Evolutionary conservation across 164 flowering plant species (phyloP).

Genomic region (Sextonia rubra): DNA sequence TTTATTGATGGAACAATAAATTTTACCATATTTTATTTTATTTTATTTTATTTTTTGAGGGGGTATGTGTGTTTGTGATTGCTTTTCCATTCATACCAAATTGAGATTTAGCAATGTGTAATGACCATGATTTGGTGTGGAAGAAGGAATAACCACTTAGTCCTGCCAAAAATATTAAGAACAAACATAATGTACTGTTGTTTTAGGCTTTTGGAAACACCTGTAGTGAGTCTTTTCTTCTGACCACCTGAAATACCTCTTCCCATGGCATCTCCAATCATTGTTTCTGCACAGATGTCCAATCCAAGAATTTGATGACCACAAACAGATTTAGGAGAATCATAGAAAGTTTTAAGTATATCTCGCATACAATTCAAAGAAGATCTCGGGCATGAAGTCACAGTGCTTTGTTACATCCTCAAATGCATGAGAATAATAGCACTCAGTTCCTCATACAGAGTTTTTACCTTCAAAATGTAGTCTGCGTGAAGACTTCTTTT

Average conservation of each 20-base stretch:
- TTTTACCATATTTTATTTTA: too few relatives aligned
- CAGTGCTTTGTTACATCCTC: background rate
- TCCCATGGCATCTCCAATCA: conserved; percentile 67
- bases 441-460: conserved; percentile 1
- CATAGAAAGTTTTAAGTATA: background rate
- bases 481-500: conserved; percentile 56
- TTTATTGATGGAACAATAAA: too few relatives aligned
- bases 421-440: background rate
- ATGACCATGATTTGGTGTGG: background rate
- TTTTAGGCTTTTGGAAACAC: conserved; percentile 19
- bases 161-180: background rate
- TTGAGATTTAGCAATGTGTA: background rate
- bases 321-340: background rate
- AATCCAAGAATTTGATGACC: conserved; percentile 57
- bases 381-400: too few relatives aligned
- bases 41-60: too few relatives aligned
- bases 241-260: conserved; percentile 83
- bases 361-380: background rate
- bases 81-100: background rate
- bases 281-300: conserved; percentile 60
- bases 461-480: conserved; percentile 57
- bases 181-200: background rate
- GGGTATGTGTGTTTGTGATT: background rate
- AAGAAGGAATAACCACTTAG: background rate
- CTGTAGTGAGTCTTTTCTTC: conserved; percentile 69